phyloP scores from a whole-genome alignment of 208 protist genomes.

The Wallacemonas collosoma region DNA sequence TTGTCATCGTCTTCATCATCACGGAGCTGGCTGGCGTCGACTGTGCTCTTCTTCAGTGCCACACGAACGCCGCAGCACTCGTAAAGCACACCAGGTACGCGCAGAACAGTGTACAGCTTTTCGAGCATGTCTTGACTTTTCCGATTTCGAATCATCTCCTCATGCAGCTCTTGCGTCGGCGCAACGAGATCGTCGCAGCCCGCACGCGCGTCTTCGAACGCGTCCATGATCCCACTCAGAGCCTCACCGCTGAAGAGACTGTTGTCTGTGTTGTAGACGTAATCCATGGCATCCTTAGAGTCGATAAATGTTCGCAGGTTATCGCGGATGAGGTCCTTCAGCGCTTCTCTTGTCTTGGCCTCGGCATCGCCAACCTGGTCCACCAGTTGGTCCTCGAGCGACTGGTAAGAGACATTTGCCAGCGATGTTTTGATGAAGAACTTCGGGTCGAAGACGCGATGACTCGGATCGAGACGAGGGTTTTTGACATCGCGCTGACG shows the following conservation, averaged over 20 bases:
- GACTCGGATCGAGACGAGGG: constrained; percentile 61
- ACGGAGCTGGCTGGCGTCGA: constrained; percentile 7
- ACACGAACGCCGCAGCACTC: constrained; percentile 71
- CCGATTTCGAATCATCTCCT: constrained; percentile 45
- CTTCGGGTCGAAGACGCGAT: constrained; percentile 71
- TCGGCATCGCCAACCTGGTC: constrained; percentile 39
- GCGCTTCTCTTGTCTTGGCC: constrained; percentile 45
- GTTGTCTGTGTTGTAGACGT: constrained; percentile 69
- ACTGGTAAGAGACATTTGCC: constrained; percentile 40
- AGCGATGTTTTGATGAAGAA: constrained; percentile 60
- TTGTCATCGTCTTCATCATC: constrained; percentile 17
- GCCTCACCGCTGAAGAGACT: constrained; percentile 84
- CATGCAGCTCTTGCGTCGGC: constrained; percentile 62
- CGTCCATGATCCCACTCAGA: constrained; percentile 56
- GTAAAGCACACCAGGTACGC: constrained; percentile 78
- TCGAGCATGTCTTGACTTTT: constrained; percentile 66
- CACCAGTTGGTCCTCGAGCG: constrained; percentile 57
- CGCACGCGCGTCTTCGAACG: constrained; percentile 45
- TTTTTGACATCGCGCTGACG: constrained; percentile 23
- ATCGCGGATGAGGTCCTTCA: constrained; percentile 84
- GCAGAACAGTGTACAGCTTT: constrained; percentile 73
- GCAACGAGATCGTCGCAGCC: constrained; percentile 58
- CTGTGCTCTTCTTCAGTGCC: constrained; percentile 21
- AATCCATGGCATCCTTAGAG: constrained; percentile 80
- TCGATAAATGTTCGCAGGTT: constrained; percentile 86